Percentiles rank a stretch among this genome's conserved stretches.
Evolutionary conservation across 2,329 filamentous ascomycete species (phyloP).

Genomic region (Atkinsonella texensis): DNA sequence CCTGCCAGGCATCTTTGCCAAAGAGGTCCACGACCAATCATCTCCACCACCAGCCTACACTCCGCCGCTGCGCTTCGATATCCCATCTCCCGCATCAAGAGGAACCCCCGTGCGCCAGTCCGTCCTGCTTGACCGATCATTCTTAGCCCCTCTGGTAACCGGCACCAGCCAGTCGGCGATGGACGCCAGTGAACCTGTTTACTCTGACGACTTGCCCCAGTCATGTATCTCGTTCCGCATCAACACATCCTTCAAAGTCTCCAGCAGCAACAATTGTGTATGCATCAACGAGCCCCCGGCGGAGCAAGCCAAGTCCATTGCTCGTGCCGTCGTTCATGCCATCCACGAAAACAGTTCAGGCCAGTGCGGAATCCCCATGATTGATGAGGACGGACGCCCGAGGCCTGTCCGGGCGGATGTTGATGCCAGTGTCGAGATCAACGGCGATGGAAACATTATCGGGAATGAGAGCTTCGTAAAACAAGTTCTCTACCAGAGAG

Average conservation of each 20-base stretch:
- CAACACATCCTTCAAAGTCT: constrained; percentile 34
- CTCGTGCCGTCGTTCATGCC: constrained; percentile 31
- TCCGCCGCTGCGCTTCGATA: constrained; percentile 10
- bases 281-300: constrained; percentile 27
- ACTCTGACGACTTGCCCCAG: constrained; percentile 4
- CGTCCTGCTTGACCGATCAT: neutral
- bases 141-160: neutral
- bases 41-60: constrained; percentile 21
- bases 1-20: constrained; percentile 2
- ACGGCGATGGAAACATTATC: constrained; percentile 32
- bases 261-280: constrained; percentile 36
- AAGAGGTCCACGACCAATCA: constrained; percentile 7
- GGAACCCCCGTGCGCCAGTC: neutral
- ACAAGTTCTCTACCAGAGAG: constrained; percentile 13
- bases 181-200: neutral
- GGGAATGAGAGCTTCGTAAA: constrained; percentile 21
- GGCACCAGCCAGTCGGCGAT: neutral
- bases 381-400: constrained; percentile 30
- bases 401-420: constrained; percentile 31
- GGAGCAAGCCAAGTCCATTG: constrained; percentile 29
- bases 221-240: constrained; percentile 35
- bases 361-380: constrained; percentile 31
- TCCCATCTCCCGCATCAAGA: too few species aligned
- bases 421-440: constrained; percentile 32
- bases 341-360: constrained; percentile 30